Conservation (phyloP, 1,139 yeast genomes). For the Geotrichum phurueaensis region DNA sequence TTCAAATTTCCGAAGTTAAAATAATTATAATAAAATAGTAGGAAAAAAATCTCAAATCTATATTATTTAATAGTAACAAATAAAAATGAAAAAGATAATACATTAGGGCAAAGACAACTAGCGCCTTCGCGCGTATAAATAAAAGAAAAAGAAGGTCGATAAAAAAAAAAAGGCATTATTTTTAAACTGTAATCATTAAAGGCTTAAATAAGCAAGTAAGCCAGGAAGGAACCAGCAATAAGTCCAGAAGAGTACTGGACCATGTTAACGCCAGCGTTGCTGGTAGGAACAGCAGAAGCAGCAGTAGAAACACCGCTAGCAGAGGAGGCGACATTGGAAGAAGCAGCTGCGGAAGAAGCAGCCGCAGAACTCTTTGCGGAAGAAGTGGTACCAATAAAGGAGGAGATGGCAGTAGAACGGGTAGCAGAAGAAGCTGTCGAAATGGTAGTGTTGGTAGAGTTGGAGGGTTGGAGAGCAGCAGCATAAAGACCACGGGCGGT, state of each 20-base stretch:
- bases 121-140: background rate
- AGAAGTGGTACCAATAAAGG: constrained; percentile 9
- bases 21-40: too few relatives aligned
- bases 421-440: background rate
- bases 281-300: background rate
- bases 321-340: background rate
- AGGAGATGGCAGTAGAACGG: background rate
- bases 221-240: background rate
- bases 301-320: background rate
- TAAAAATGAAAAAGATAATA: too few relatives aligned
- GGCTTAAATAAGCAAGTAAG: background rate
- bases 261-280: background rate
- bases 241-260: background rate
- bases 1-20: too few relatives aligned
- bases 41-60: background rate
- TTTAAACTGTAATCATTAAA: background rate
- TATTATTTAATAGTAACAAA: too few relatives aligned
- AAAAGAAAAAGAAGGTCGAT: too few relatives aligned
- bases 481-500: constrained; percentile 4
- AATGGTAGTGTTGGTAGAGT: background rate
- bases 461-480: background rate
- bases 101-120: background rate
- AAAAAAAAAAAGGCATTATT: background rate
- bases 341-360: background rate
- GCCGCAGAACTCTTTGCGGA: constrained; percentile 41